These are phyloP conservation scores for Schizopora paradoxa DNA, from an alignment of 1,284 basidiomycete genomes.

Conservation along the genomic window DNA sequence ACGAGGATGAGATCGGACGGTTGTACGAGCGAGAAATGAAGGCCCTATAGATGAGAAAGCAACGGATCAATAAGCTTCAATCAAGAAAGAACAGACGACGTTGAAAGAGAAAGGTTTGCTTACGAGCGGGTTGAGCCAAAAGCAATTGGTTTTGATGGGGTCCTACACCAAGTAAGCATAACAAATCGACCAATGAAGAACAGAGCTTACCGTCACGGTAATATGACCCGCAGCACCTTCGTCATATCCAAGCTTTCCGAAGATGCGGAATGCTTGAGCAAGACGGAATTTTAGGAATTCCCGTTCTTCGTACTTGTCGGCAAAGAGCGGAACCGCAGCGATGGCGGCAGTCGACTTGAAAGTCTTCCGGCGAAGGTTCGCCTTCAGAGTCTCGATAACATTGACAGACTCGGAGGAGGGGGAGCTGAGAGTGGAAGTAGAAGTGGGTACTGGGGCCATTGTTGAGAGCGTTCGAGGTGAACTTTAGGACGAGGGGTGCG, in stretches of 20 bases:
- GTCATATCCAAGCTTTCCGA: slow-evolving; percentile 50
- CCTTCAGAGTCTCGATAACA: slow-evolving; percentile 4
- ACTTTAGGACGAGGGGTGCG: too few relatives aligned
- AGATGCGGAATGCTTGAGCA: slow-evolving; percentile 46
- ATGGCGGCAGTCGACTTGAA: slow-evolving; percentile 4
- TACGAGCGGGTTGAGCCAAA: slow-evolving; percentile 52
- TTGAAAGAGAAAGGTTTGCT: not conserved
- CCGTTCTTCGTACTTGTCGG: slow-evolving; percentile 38
- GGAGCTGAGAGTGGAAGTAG: not conserved
- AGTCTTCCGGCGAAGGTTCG: not conserved
- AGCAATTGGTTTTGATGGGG: slow-evolving; percentile 43
- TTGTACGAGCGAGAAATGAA: slow-evolving; percentile 42
- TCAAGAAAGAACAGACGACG: too few relatives aligned
- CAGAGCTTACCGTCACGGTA: slow-evolving; percentile 42
- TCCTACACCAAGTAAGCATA: slow-evolving; percentile 30
- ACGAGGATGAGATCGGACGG: slow-evolving; percentile 43
- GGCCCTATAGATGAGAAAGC: slow-evolving; percentile 31
- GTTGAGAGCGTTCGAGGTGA: not conserved
- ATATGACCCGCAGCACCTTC: slow-evolving; percentile 63
- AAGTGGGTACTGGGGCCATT: not conserved
- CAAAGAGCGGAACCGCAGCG: slow-evolving; percentile 30
- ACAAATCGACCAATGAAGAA: slow-evolving; percentile 1
- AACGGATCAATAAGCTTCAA: too few relatives aligned
- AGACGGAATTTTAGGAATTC: slow-evolving; percentile 48
- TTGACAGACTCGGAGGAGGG: not conserved